Evolutionary conservation across 106 monocot genomes (phyloP).

Genomic region (Posidonia australis): DNA sequence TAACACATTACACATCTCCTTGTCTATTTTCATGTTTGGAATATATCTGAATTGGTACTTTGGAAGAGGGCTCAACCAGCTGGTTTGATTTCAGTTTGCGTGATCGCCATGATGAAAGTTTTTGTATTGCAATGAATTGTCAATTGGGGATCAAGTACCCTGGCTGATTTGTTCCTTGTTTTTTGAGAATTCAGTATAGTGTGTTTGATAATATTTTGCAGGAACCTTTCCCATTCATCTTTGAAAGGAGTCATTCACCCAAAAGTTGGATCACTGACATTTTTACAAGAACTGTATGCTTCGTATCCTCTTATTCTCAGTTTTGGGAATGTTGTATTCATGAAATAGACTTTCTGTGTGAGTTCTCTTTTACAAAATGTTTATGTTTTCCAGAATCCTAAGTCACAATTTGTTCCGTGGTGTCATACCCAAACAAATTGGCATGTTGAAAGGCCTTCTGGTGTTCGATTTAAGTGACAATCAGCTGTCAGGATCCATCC

Average conservation of each 20-base stretch:
- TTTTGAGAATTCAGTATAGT: not conserved
- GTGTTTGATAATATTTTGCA: slow-evolving; percentile 21
- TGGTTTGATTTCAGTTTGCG: too few relatives aligned
- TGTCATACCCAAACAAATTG: slow-evolving; percentile 64
- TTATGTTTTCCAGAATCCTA: slow-evolving; percentile 35
- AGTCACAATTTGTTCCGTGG: slow-evolving; percentile 50
- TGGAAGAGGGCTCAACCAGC: too few relatives aligned
- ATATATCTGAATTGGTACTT: too few relatives aligned
- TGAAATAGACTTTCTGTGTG: not conserved
- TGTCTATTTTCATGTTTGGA: too few relatives aligned
- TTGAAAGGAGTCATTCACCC: slow-evolving; percentile 68
- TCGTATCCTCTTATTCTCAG: not conserved
- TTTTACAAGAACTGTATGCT: slow-evolving; percentile 65
- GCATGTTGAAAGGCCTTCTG: slow-evolving; percentile 30
- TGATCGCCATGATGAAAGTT: too few relatives aligned
- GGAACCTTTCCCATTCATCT: slow-evolving; percentile 65
- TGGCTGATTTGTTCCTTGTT: too few relatives aligned
- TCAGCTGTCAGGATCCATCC: slow-evolving; percentile 17
- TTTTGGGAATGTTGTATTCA: not conserved
- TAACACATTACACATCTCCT: too few relatives aligned
- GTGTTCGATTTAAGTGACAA: slow-evolving; percentile 23
- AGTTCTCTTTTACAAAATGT: not conserved
- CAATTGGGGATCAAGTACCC: too few relatives aligned
- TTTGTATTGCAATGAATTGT: too few relatives aligned
- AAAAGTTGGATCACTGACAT: slow-evolving; percentile 46